Conservation (phyloP, 2,329 filamentous ascomycete genomes). For the Sclerotinia sclerotiorum region DNA sequence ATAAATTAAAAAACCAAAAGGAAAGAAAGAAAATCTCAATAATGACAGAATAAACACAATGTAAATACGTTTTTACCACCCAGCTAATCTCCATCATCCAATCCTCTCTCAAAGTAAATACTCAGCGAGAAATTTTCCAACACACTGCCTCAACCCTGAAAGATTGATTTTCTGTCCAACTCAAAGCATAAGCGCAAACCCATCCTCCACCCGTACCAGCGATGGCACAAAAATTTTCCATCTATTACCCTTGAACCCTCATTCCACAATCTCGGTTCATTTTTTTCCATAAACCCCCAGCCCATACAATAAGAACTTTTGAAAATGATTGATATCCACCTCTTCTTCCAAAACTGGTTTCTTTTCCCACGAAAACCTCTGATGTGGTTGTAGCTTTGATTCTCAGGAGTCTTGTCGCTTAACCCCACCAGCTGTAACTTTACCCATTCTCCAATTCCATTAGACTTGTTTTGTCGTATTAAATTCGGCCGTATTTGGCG, state of each 20-base stretch:
- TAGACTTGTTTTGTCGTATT: background rate
- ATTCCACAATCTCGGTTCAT: background rate
- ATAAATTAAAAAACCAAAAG: background rate
- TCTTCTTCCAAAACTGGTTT: background rate
- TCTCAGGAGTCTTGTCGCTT: background rate
- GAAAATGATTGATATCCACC: background rate
- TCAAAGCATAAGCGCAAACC: background rate
- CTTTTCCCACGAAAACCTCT: background rate
- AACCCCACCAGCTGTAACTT: background rate
- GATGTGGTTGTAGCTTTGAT: background rate
- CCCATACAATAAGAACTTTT: background rate
- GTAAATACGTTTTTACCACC: background rate
- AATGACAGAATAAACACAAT: constrained; percentile 11
- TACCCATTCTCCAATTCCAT: background rate
- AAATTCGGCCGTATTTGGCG: background rate
- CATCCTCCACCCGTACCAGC: constrained; percentile 1
- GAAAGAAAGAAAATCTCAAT: constrained; percentile 8
- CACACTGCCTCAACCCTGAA: background rate
- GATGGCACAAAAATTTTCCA: background rate
- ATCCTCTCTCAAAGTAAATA: background rate
- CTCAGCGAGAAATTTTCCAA: background rate
- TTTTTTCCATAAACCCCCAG: background rate
- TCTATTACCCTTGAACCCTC: background rate
- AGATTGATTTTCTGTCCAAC: background rate
- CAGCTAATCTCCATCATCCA: background rate